Percentiles rank a stretch among this genome's conserved stretches.
Evolutionary conservation across 768 basidiomycete genomes (phyloP).

Genomic region (Boletus pseudo-olivaceus): DNA sequence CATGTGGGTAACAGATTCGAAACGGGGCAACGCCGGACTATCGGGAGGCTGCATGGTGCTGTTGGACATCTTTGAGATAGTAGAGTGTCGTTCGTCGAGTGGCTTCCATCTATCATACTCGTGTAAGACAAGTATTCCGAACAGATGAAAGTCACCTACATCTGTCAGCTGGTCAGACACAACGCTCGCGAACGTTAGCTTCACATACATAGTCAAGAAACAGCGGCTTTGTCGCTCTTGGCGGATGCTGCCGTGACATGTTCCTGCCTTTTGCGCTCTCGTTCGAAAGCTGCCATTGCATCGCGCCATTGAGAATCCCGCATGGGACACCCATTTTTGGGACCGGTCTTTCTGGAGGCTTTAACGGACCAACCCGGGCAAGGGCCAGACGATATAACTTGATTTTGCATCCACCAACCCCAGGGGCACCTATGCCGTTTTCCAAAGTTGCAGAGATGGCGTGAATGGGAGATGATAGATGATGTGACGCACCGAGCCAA

Average conservation of each 20-base stretch:
- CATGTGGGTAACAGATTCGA: slow-evolving; percentile 22
- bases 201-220: slow-evolving; percentile 3
- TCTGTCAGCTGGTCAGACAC: background rate
- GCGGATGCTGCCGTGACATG: slow-evolving; percentile 14
- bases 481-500: slow-evolving; percentile 55
- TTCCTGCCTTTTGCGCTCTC: slow-evolving; percentile 23
- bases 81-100: background rate
- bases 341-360: slow-evolving; percentile 18
- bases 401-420: slow-evolving; percentile 51
- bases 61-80: background rate
- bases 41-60: background rate
- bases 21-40: background rate
- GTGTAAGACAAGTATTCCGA: background rate
- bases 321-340: slow-evolving; percentile 16
- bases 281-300: slow-evolving; percentile 30
- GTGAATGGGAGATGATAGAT: background rate
- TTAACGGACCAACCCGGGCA: slow-evolving; percentile 41
- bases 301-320: slow-evolving; percentile 24
- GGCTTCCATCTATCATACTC: background rate
- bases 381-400: slow-evolving; percentile 51
- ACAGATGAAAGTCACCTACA: background rate
- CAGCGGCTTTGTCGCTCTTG: background rate
- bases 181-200: background rate
- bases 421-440: slow-evolving; percentile 33
- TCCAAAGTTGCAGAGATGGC: background rate